Evolutionary conservation across 768 basidiomycete genomes (phyloP).

Genomic region (Boletus tylopilopsis): DNA sequence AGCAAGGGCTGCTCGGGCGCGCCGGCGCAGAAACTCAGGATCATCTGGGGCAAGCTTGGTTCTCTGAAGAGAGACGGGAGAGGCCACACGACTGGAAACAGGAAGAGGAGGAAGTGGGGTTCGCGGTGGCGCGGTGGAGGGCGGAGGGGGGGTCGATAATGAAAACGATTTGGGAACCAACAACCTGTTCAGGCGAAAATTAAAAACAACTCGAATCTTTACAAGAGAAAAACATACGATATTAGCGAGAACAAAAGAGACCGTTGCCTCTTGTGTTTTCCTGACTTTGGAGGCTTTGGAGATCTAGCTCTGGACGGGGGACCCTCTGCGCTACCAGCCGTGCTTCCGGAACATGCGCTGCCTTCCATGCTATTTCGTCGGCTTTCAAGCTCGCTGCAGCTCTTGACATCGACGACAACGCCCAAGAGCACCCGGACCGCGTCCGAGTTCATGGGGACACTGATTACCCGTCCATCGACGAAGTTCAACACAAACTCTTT

Average conservation of each 20-base stretch:
- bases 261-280: slow-evolving; percentile 64
- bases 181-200: slow-evolving; percentile 15
- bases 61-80: slow-evolving; percentile 23
- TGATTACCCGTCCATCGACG: slow-evolving; percentile 50
- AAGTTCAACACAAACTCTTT: slow-evolving; percentile 50
- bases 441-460: slow-evolving; percentile 43
- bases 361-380: slow-evolving; percentile 30
- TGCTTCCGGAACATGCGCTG: slow-evolving; percentile 22
- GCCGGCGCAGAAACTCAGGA: slow-evolving; percentile 42
- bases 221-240: slow-evolving; percentile 36
- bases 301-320: slow-evolving; percentile 11
- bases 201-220: neutral
- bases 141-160: slow-evolving; percentile 17
- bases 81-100: slow-evolving; percentile 25
- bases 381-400: slow-evolving; percentile 38
- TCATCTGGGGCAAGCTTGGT: slow-evolving; percentile 5
- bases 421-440: slow-evolving; percentile 45
- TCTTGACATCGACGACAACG: slow-evolving; percentile 51
- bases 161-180: slow-evolving; percentile 33
- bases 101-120: slow-evolving; percentile 29
- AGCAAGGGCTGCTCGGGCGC: slow-evolving; percentile 64
- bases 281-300: slow-evolving; percentile 30
- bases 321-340: slow-evolving; percentile 16
- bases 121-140: slow-evolving; percentile 25
- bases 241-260: slow-evolving; percentile 70